Conservation (phyloP, 495 filamentous ascomycete species). For the Viridothelium virens region DNA sequence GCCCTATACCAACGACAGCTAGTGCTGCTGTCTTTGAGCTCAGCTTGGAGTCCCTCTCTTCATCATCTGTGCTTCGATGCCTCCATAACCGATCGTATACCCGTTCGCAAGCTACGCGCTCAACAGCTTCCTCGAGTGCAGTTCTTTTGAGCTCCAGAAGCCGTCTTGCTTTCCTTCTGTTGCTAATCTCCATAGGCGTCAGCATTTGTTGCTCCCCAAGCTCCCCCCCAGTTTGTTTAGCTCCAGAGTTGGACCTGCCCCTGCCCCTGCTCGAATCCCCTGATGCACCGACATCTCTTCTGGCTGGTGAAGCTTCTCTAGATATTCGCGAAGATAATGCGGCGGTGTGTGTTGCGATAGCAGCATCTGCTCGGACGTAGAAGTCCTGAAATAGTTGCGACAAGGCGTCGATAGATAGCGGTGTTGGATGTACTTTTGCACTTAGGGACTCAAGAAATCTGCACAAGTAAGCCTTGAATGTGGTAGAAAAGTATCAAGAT, state of each 20-base stretch:
- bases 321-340: constrained; percentile 66
- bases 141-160: constrained; percentile 65
- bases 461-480: constrained; percentile 1
- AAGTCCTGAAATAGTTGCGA: constrained; percentile 91
- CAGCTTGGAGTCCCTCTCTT: constrained; percentile 89
- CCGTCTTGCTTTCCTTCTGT: constrained; percentile 68
- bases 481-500: not conserved
- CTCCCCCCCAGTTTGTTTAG: constrained; percentile 7
- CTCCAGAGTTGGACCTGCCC: constrained; percentile 19
- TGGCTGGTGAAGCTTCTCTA: constrained; percentile 50
- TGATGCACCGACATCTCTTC: constrained; percentile 9
- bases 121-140: constrained; percentile 84
- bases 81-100: constrained; percentile 85
- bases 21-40: constrained; percentile 90
- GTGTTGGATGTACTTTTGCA: constrained; percentile 77
- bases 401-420: constrained; percentile 75
- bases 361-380: constrained; percentile 71
- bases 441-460: constrained; percentile 89
- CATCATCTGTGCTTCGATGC: constrained; percentile 85
- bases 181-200: constrained; percentile 72
- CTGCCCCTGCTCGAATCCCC: constrained; percentile 20
- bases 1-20: constrained; percentile 77
- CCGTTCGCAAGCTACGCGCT: constrained; percentile 75
- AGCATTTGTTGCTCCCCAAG: constrained; percentile 76
- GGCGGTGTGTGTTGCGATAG: constrained; percentile 83